phyloP scores from a whole-genome alignment of 257 asterid genomes.

The Lavandula angustifolia region DNA sequence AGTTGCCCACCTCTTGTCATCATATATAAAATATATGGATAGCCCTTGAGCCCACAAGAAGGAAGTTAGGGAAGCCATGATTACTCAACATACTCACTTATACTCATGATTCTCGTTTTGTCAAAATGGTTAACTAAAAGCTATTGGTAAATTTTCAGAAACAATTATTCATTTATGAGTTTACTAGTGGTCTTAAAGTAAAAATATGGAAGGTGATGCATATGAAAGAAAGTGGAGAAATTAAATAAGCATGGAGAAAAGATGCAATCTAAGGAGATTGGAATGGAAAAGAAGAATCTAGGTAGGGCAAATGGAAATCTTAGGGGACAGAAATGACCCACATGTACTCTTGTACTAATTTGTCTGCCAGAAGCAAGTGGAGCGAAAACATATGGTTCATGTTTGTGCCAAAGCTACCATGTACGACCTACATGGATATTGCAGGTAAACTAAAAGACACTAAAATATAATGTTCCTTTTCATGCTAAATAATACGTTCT shows the following conservation, averaged over 20 bases:
- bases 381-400: constrained; percentile 30
- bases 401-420: constrained; percentile 21
- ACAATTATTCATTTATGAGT: too few species aligned
- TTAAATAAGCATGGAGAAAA: not conserved
- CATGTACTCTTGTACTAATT: constrained; percentile 32
- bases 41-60: too few species aligned
- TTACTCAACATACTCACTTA: too few species aligned
- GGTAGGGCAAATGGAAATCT: constrained; percentile 24
- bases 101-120: too few species aligned
- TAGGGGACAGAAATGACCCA: constrained; percentile 36
- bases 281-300: constrained; percentile 24
- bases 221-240: not conserved
- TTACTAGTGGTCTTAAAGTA: too few species aligned
- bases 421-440: constrained; percentile 6
- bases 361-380: constrained; percentile 34
- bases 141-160: too few species aligned
- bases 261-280: constrained; percentile 8
- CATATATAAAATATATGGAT: too few species aligned
- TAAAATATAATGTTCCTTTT: not conserved
- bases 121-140: too few species aligned
- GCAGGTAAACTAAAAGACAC: constrained; percentile 14
- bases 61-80: too few species aligned
- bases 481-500: not conserved
- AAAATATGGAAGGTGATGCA: too few species aligned
- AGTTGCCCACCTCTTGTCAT: too few species aligned